Conservation (phyloP, 2,329 filamentous ascomycete species). For the Diplocarpon mali region DNA sequence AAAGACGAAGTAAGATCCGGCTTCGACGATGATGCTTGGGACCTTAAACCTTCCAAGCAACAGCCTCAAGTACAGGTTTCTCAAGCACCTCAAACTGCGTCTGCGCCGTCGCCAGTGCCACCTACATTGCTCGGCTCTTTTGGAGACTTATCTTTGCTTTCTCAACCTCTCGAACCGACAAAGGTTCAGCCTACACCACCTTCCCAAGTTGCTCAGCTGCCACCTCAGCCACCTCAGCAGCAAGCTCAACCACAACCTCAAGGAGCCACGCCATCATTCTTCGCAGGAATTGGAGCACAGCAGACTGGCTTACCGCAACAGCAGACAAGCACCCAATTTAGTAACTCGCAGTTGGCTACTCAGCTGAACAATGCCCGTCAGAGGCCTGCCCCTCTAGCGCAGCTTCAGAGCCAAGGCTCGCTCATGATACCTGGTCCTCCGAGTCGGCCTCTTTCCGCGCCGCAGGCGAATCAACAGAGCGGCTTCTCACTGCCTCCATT, state of each 20-base stretch:
- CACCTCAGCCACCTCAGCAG: constrained; percentile 22
- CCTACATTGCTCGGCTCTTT: constrained; percentile 58
- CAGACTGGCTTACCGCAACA: constrained; percentile 33
- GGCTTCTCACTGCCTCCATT: constrained; percentile 64
- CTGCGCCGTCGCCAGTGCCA: constrained; percentile 31
- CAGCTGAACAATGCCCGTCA: constrained; percentile 43
- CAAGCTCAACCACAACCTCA: constrained; percentile 31
- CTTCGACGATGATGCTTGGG: constrained; percentile 97
- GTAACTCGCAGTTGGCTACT: constrained; percentile 27
- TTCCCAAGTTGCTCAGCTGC: constrained; percentile 21
- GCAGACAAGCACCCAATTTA: constrained; percentile 13
- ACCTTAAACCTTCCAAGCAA: constrained; percentile 73
- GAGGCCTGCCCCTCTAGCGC: constrained; percentile 61
- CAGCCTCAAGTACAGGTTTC: constrained; percentile 26
- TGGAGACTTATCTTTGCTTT: constrained; percentile 54
- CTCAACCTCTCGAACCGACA: constrained; percentile 46
- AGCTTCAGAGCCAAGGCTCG: constrained; percentile 41
- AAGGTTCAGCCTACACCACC: constrained; percentile 27
- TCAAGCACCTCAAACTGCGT: constrained; percentile 30
- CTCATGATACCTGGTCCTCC: constrained; percentile 68
- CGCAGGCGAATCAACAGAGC: constrained; percentile 66
- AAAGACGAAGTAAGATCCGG: constrained; percentile 44
- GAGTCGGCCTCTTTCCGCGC: constrained; percentile 73
- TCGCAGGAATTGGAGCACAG: constrained; percentile 37
- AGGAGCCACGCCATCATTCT: constrained; percentile 49